Percentiles rank a stretch among this genome's conserved stretches.
Evolutionary conservation across 495 filamentous ascomycete species (phyloP).

Genomic region (Penicillium verhagenii): DNA sequence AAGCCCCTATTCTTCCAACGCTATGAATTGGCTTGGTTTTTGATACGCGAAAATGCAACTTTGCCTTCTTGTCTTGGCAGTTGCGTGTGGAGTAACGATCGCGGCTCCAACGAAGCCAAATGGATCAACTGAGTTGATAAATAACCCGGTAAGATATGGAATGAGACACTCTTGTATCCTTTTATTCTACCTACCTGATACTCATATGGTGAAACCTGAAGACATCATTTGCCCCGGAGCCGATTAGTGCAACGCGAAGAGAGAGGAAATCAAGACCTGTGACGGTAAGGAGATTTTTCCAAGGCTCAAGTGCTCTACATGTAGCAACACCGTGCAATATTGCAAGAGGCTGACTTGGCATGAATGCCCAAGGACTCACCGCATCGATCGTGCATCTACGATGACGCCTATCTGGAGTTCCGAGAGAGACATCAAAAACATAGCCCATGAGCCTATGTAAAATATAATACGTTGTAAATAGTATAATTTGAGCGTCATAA

Average conservation of each 20-base stretch:
- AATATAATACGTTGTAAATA: too few species aligned
- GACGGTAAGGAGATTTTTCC: background rate
- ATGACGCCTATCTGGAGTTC: background rate
- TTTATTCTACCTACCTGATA: too few species aligned
- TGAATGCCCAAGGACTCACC: background rate
- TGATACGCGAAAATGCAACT: background rate
- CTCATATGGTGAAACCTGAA: background rate
- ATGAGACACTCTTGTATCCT: too few species aligned
- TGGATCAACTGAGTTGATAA: background rate
- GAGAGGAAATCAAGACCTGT: background rate
- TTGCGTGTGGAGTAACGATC: background rate
- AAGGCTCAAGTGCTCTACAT: too few species aligned
- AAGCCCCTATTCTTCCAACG: background rate
- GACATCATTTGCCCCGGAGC: background rate
- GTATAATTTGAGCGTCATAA: too few species aligned
- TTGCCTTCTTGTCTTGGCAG: background rate
- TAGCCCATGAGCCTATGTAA: background rate
- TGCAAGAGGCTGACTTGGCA: background rate
- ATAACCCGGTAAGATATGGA: background rate
- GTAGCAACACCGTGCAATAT: background rate
- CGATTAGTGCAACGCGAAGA: background rate
- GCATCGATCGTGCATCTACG: background rate
- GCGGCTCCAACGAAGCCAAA: slow-evolving; percentile 1
- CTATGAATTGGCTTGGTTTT: background rate
- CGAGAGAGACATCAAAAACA: background rate